A percentile compares a stretch with the other conserved stretches of the same genome.
phyloP scores from a whole-genome alignment of 2,329 filamentous ascomycete genomes.

The Sclerotinia minor region DNA sequence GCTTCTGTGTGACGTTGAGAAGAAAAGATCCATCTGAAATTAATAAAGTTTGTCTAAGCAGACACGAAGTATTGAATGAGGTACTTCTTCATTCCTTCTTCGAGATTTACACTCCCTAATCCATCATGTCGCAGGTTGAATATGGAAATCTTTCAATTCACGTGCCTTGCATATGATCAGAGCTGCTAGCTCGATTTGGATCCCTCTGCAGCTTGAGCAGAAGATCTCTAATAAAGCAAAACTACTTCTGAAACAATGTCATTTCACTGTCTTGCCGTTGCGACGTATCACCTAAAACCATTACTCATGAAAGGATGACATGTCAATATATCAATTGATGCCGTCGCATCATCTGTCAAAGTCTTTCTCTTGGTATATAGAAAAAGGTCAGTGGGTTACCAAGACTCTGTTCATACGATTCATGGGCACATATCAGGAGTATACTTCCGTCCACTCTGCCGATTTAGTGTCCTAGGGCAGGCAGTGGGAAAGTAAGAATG shows the following conservation, averaged over 20 bases:
- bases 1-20: no score
- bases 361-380: neutral
- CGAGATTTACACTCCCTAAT: neutral
- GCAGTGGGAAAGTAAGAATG: neutral
- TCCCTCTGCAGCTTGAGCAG: neutral
- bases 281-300: no score
- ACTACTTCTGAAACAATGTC: neutral
- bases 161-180: neutral
- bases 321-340: neutral
- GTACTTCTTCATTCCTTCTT: neutral
- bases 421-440: neutral
- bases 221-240: constrained; percentile 2
- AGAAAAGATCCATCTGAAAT: no score
- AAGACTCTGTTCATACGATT: neutral
- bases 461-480: neutral
- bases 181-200: neutral
- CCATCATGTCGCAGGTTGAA: neutral
- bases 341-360: neutral
- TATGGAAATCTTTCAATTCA: neutral
- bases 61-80: no score
- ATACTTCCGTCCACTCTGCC: neutral
- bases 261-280: neutral
- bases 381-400: neutral
- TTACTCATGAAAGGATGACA: neutral
- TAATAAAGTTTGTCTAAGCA: no score